Evolutionary conservation across 768 basidiomycete genomes (phyloP), one percentile per base, ranked within the genome.

Genomic region (Trametes coccinea): DNA sequence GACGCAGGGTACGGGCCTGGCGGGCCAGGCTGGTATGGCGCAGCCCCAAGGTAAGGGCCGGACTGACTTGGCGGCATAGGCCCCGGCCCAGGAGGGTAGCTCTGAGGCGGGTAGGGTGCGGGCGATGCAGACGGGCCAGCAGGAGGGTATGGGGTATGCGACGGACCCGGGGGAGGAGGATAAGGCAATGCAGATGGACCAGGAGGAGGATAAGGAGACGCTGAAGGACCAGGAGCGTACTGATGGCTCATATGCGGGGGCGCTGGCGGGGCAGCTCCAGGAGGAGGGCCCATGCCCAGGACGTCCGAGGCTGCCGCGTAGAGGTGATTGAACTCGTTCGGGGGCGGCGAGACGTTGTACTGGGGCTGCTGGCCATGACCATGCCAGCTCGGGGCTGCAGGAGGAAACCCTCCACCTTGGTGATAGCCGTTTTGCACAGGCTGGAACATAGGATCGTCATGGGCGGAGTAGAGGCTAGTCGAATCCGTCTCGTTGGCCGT

Each of bases 221-320:
- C 41, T 22, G 62, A 55, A 2, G 60, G 57, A 5, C 52, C 59
- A 17, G 62, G 65, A 43, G 56, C 48, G 33, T 58, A 58, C 34
- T 56, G 54, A n/a, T 33, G 51, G 5, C 65, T 65, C 67, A 66
- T 63, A 37, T 67, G 61, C 39, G 66, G 62, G 51, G 64, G 48
- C 48, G 63, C 60, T 14, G 64, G 62, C 31, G 64, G 60, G 0
- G 67, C 52, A 4, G 60, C 69, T 22, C 75, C 76, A 13, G 82
- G 83, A 47, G 88, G 88, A 17, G 84, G 88, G 0, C 82, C 85
- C 84, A 90, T 86, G 14, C 91, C 91, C 14, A 93, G 80, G 8
- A 92, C 88, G 71, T 89, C 84, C 8, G 91, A 90, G 8, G 92
- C 92, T 13, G 90, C 91, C 9, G 83, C 81, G 71, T 90, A 88